These are phyloP conservation scores for Microcyclospora tardicrescens DNA, from an alignment of 2,329 filamentous ascomycete genomes.

Conservation along the genomic window DNA sequence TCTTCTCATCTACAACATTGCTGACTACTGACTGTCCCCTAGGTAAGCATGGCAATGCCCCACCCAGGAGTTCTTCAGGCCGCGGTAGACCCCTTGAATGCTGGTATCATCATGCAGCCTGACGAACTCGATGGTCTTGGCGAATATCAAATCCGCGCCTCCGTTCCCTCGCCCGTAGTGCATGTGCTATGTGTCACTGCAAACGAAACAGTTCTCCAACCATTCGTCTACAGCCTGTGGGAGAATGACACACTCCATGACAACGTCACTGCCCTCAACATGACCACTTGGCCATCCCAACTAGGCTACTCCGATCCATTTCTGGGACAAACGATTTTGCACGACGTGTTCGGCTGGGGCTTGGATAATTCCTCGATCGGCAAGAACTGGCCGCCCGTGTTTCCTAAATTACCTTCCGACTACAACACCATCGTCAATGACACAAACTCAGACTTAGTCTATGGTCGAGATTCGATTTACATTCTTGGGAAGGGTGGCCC, in stretches of 20 bases:
- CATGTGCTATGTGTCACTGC: constrained; percentile 63
- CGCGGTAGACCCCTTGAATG: constrained; percentile 47
- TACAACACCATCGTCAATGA: constrained; percentile 56
- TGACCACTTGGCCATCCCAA: constrained; percentile 5
- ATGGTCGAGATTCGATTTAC: constrained; percentile 47
- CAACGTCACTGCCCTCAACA: constrained; percentile 2
- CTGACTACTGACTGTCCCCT: too few species aligned
- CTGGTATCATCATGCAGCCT: constrained; percentile 50
- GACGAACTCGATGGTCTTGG: constrained; percentile 48
- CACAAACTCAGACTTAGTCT: constrained; percentile 17
- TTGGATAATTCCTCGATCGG: constrained; percentile 27
- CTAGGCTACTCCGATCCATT: constrained; percentile 8
- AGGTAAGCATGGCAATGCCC: constrained; percentile 50
- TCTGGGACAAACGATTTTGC: constrained; percentile 32
- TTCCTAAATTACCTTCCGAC: constrained; percentile 39
- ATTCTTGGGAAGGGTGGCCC: constrained; percentile 43
- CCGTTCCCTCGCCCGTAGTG: constrained; percentile 55
- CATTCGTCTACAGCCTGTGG: constrained; percentile 54
- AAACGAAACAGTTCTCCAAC: constrained; percentile 43
- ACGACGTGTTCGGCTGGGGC: constrained; percentile 60
- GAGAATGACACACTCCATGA: constrained; percentile 24
- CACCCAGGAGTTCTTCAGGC: constrained; percentile 57
- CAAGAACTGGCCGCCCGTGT: constrained; percentile 25
- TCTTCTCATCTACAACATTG: too few species aligned
- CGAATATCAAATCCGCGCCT: constrained; percentile 53